These are phyloP conservation scores for Naganishia onofrii DNA, from an alignment of 768 basidiomycete species.

Conservation along the genomic window DNA sequence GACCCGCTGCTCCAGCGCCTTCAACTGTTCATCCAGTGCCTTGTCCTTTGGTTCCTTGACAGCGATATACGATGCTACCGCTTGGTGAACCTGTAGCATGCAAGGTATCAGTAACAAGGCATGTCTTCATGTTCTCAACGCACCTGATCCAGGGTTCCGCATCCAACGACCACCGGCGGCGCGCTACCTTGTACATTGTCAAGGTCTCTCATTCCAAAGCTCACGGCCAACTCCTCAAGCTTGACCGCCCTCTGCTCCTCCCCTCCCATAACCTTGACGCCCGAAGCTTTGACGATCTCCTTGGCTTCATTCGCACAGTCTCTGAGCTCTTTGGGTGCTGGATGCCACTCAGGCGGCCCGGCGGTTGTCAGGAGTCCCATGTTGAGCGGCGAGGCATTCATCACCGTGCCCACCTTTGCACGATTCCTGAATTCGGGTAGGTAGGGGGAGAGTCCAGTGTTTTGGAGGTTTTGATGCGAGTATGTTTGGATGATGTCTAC, in stretches of 20 bases:
- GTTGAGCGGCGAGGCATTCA: constrained; percentile 50
- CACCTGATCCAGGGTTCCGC: constrained; percentile 47
- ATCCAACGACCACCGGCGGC: constrained; percentile 48
- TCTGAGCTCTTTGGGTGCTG: constrained; percentile 30
- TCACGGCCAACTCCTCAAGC: constrained; percentile 46
- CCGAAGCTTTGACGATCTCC: constrained; percentile 29
- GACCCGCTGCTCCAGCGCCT: constrained; percentile 30
- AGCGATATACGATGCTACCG: constrained; percentile 14
- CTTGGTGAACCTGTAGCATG: constrained; percentile 29
- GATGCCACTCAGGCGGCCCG: constrained; percentile 50
- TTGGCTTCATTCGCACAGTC: constrained; percentile 32
- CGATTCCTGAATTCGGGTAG: constrained; percentile 35
- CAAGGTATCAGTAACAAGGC: constrained; percentile 20
- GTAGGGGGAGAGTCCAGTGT: constrained; percentile 40
- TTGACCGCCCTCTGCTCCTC: constrained; percentile 4
- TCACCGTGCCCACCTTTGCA: constrained; percentile 40
- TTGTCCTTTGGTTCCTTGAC: constrained; percentile 23
- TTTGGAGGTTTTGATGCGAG: constrained; percentile 50
- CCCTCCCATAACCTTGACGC: not conserved
- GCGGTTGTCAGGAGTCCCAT: constrained; percentile 49
- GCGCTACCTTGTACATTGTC: constrained; percentile 22
- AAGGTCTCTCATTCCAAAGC: constrained; percentile 44
- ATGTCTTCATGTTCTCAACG: constrained; percentile 25
- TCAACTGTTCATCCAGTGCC: constrained; percentile 22
- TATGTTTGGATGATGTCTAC: constrained; percentile 50